Conservation (phyloP, 352 stramenopile genomes). For the Nothophytophthora sp. region DNA sequence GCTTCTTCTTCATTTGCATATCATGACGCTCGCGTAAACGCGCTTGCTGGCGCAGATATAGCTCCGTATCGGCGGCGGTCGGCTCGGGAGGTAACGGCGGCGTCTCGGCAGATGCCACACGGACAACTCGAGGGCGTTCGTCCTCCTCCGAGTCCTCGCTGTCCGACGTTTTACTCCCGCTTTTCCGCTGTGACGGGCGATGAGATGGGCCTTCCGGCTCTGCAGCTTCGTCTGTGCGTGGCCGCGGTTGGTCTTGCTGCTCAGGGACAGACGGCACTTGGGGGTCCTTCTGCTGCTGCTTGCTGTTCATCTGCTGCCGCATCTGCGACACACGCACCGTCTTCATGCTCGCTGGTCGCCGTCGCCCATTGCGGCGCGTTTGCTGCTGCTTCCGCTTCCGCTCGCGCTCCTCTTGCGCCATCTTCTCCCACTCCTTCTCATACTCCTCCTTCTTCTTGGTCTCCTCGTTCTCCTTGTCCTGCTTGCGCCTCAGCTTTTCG, state of each 20-base stretch:
- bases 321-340: constrained; percentile 84
- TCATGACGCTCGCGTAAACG: constrained; percentile 81
- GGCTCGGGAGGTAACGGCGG: constrained; percentile 75
- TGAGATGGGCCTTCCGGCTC: constrained; percentile 32
- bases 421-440: constrained; percentile 89
- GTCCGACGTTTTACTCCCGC: constrained; percentile 56
- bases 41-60: constrained; percentile 85
- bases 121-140: constrained; percentile 13
- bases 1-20: constrained; percentile 79
- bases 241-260: constrained; percentile 20
- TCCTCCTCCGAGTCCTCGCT: constrained; percentile 48
- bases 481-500: constrained; percentile 77
- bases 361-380: constrained; percentile 56
- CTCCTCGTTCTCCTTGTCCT: constrained; percentile 72
- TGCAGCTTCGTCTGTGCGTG: constrained; percentile 27
- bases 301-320: constrained; percentile 81
- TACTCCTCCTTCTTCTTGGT: constrained; percentile 84
- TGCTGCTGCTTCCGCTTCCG: constrained; percentile 83
- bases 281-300: constrained; percentile 40
- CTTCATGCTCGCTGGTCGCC: constrained; percentile 81
- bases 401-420: constrained; percentile 86
- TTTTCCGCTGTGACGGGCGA: constrained; percentile 36
- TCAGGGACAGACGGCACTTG: constrained; percentile 9
- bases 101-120: constrained; percentile 17
- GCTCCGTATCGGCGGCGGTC: constrained; percentile 65